Conservation (phyloP, 1,284 basidiomycete genomes). For the Trichosporon sp. region DNA sequence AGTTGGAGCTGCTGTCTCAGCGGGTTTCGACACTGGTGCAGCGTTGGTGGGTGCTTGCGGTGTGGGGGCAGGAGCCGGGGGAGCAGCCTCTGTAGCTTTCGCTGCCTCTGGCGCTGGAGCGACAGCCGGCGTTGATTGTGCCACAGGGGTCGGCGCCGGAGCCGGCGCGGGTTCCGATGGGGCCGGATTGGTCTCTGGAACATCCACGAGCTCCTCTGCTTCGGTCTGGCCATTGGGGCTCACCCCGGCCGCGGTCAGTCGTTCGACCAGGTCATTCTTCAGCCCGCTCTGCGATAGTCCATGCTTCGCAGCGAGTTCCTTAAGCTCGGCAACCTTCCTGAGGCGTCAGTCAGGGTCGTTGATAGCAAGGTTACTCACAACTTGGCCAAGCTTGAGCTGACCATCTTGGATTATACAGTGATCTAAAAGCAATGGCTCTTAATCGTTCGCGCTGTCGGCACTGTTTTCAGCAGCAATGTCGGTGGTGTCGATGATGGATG, state of each 20-base stretch:
- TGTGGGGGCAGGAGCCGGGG: not conserved
- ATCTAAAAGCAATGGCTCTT: not conserved
- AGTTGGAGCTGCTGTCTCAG: conserved; percentile 8
- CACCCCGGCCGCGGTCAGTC: conserved; percentile 41
- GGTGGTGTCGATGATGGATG: not conserved
- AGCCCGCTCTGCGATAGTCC: conserved; percentile 41
- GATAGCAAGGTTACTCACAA: conserved; percentile 18
- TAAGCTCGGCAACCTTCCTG: conserved; percentile 49
- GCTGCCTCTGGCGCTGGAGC: not conserved
- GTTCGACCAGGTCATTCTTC: conserved; percentile 49
- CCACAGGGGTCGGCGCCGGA: not conserved
- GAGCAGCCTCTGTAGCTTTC: not conserved
- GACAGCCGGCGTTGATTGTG: not conserved
- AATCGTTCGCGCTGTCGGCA: not conserved
- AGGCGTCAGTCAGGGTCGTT: conserved; percentile 1
- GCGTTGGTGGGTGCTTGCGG: not conserved
- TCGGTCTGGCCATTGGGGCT: conserved; percentile 17
- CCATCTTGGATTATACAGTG: conserved; percentile 9
- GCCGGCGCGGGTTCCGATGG: not conserved
- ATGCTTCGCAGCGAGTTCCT: conserved; percentile 44
- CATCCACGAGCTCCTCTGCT: conserved; percentile 21
- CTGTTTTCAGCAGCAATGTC: too few relatives aligned
- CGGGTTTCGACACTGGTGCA: not conserved
- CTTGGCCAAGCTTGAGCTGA: conserved; percentile 10
- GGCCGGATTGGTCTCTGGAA: not conserved